Conservation (phyloP, 495 filamentous ascomycete species). For the Penicillium angulare region DNA sequence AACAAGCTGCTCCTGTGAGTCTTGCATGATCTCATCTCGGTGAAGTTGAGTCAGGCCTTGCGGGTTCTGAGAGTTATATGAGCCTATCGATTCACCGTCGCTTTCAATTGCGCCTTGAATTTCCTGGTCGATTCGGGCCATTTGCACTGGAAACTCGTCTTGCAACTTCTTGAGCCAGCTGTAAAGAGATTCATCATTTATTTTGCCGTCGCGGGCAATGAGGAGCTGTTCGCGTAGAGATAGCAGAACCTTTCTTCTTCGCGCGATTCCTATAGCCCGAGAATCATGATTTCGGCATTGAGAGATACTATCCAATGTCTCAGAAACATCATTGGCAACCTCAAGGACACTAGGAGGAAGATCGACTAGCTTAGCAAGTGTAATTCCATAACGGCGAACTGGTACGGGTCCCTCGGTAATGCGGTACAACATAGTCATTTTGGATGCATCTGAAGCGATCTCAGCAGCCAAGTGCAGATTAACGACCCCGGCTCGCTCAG, state of each 20-base stretch:
- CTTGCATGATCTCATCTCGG: neutral
- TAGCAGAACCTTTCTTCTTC: slow-evolving; percentile 69
- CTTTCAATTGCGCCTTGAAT: slow-evolving; percentile 10
- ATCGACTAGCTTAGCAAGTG: slow-evolving; percentile 71
- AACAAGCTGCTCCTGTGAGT: neutral
- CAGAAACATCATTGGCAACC: slow-evolving; percentile 63
- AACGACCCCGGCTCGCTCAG: slow-evolving; percentile 69
- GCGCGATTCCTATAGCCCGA: slow-evolving; percentile 52
- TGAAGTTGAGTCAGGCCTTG: neutral
- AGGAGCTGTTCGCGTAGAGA: slow-evolving; percentile 72
- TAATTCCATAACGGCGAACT: slow-evolving; percentile 73
- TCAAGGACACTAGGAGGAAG: slow-evolving; percentile 67
- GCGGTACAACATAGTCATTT: slow-evolving; percentile 85
- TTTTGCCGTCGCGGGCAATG: slow-evolving; percentile 64
- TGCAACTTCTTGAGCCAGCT: slow-evolving; percentile 70
- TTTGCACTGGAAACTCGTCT: slow-evolving; percentile 70
- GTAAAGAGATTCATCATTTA: slow-evolving; percentile 62
- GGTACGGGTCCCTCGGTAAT: slow-evolving; percentile 67
- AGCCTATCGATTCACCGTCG: slow-evolving; percentile 1
- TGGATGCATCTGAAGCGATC: slow-evolving; percentile 43
- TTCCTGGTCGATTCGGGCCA: slow-evolving; percentile 59
- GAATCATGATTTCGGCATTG: slow-evolving; percentile 57
- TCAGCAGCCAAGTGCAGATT: slow-evolving; percentile 80
- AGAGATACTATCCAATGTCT: slow-evolving; percentile 53
- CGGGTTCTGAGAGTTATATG: neutral